Percentiles rank a stretch among this genome's conserved stretches.
phyloP scores from a whole-genome alignment of 257 asterid species.

The Cordia subcordata region DNA sequence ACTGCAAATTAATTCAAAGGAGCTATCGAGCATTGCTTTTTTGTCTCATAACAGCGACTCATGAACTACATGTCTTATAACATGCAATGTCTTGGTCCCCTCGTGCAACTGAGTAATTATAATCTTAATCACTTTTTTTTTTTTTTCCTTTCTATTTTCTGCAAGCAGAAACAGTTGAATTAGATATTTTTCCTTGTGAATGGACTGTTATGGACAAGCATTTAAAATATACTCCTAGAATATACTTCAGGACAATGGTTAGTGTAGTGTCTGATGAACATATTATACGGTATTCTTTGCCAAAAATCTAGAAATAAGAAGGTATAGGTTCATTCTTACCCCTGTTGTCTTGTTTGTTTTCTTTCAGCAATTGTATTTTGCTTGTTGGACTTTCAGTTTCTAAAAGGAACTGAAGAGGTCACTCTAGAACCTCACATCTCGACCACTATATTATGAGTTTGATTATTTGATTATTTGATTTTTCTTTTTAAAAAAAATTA shows the following conservation, averaged over 20 bases:
- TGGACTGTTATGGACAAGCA: slow-evolving; percentile 10
- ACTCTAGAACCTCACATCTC: too few species aligned
- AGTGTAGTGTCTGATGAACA: not conserved
- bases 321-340: not conserved
- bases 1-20: too few species aligned
- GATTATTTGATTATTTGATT: too few species aligned
- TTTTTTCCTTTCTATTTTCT: not conserved
- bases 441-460: too few species aligned
- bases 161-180: slow-evolving; percentile 1
- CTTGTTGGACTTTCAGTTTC: too few species aligned
- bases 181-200: slow-evolving; percentile 18
- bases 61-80: slow-evolving; percentile 31
- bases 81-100: slow-evolving; percentile 57
- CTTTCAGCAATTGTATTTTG: too few species aligned
- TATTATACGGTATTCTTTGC: not conserved
- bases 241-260: not conserved
- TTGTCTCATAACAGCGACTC: slow-evolving; percentile 10
- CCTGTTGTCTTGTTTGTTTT: too few species aligned
- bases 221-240: not conserved
- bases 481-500: too few species aligned
- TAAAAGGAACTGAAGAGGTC: too few species aligned
- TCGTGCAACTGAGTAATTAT: slow-evolving; percentile 7
- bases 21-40: not conserved
- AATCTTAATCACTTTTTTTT: too few species aligned
- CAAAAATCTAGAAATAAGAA: not conserved